These are phyloP conservation scores for Aschersonia sp. DNA, from an alignment of 2,329 filamentous ascomycete species.

Conservation along the genomic window DNA sequence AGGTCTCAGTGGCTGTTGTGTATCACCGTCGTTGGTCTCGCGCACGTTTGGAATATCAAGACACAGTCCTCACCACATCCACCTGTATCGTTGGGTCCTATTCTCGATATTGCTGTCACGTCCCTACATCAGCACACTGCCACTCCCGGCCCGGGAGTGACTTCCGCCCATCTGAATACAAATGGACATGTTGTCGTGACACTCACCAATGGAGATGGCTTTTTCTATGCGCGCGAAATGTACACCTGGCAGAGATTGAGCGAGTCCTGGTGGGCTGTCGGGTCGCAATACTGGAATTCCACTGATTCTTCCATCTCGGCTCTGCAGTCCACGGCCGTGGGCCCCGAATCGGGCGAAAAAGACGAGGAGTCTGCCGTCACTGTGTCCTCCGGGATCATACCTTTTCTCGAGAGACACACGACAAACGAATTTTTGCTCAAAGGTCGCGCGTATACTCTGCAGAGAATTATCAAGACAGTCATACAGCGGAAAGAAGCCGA, in stretches of 20 bases:
- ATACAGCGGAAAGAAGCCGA: constrained; percentile 85
- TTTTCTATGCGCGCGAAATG: constrained; percentile 74
- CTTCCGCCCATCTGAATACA: constrained; percentile 82
- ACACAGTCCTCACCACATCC: constrained; percentile 75
- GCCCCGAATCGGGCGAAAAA: constrained; percentile 35
- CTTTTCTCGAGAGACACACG: constrained; percentile 84
- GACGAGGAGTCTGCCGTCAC: constrained; percentile 33
- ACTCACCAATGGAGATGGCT: constrained; percentile 88
- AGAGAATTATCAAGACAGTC: constrained; percentile 79
- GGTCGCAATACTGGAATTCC: constrained; percentile 97
- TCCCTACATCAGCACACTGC: constrained; percentile 62
- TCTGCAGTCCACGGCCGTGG: constrained; percentile 56
- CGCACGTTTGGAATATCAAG: constrained; percentile 86
- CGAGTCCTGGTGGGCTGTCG: constrained; percentile 95
- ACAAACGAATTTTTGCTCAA: constrained; percentile 86
- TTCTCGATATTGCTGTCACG: constrained; percentile 74
- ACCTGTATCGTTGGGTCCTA: constrained; percentile 74
- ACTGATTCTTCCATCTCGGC: constrained; percentile 82
- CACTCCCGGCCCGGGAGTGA: constrained; percentile 69
- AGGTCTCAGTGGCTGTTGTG: constrained; percentile 81
- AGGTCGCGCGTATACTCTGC: constrained; percentile 80
- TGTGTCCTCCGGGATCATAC: constrained; percentile 83
- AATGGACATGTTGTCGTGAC: constrained; percentile 79
- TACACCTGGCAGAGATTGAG: constrained; percentile 91
- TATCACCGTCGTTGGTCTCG: constrained; percentile 77